These are phyloP conservation scores for Boletus rex-veris DNA, from an alignment of 768 basidiomycete genomes.

Conservation along the genomic window DNA sequence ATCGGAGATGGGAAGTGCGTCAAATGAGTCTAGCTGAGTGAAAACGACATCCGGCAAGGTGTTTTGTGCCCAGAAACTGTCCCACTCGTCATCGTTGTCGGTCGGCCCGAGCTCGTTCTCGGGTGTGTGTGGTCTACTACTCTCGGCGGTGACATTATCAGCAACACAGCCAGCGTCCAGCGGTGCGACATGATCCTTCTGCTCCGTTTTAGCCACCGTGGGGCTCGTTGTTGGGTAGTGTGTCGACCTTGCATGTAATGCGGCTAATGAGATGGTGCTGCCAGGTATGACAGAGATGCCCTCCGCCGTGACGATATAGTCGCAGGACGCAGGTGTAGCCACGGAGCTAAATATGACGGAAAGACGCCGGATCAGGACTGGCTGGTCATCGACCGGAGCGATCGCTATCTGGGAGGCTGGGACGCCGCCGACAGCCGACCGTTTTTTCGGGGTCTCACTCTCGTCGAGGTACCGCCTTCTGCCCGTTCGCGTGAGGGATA, in stretches of 20 bases:
- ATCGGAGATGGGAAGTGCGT: conserved; percentile 7
- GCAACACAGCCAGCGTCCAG: conserved; percentile 35
- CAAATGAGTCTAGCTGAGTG: conserved; percentile 12
- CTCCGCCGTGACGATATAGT: conserved; percentile 66
- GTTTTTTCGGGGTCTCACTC: conserved; percentile 28
- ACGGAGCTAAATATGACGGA: conserved; percentile 77
- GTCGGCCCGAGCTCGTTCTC: conserved; percentile 23
- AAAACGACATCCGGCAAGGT: conserved; percentile 40
- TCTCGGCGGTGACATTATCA: conserved; percentile 21
- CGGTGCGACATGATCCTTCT: conserved; percentile 29
- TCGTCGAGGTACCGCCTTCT: conserved; percentile 56
- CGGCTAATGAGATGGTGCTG: conserved; percentile 13
- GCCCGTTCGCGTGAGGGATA: conserved; percentile 78
- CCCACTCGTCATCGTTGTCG: conserved; percentile 44
- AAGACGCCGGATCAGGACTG: conserved; percentile 63
- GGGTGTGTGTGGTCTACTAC: conserved; percentile 16
- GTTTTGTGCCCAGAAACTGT: conserved; percentile 43
- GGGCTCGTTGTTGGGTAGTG: conserved; percentile 9
- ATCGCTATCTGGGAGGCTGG: background rate
- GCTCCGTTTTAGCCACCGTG: background rate
- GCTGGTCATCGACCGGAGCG: conserved; percentile 36
- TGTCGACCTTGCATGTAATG: background rate
- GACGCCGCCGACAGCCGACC: conserved; percentile 11
- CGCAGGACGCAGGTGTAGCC: conserved; percentile 52
- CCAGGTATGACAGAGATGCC: conserved; percentile 47